phyloP scores from a whole-genome alignment of 2,329 filamentous ascomycete genomes.

The Claviceps sp. region DNA sequence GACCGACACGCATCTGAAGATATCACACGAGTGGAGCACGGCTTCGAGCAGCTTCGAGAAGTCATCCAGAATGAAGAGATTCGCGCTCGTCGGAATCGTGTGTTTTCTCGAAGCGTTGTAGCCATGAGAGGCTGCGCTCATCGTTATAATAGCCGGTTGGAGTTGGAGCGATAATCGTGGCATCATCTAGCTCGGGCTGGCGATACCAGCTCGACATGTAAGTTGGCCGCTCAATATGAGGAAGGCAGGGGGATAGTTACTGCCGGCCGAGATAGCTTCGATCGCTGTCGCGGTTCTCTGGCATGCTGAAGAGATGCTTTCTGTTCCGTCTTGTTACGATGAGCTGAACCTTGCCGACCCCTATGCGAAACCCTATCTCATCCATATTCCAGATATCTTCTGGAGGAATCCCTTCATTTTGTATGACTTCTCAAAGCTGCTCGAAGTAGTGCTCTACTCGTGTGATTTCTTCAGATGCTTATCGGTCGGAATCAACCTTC shows the following conservation, averaged over 20 bases:
- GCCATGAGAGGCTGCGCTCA: not conserved
- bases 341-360: not conserved
- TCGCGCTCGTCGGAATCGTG: not conserved
- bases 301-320: not conserved
- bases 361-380: not conserved
- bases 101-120: not conserved
- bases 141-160: not conserved
- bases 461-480: not conserved
- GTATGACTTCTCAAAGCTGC: not conserved
- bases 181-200: not conserved
- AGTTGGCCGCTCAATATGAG: not conserved
- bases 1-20: not conserved
- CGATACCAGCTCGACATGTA: not conserved
- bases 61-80: not conserved
- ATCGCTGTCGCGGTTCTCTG: not conserved
- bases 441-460: not conserved
- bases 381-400: not conserved
- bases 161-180: not conserved
- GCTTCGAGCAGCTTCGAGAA: not conserved
- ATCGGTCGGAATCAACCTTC: not conserved
- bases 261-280: not conserved
- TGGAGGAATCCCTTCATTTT: not conserved
- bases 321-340: not conserved
- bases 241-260: not conserved
- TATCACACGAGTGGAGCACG: not conserved